Conservation (phyloP, 2,329 filamentous ascomycete genomes). For the Diaporthe destruens region DNA sequence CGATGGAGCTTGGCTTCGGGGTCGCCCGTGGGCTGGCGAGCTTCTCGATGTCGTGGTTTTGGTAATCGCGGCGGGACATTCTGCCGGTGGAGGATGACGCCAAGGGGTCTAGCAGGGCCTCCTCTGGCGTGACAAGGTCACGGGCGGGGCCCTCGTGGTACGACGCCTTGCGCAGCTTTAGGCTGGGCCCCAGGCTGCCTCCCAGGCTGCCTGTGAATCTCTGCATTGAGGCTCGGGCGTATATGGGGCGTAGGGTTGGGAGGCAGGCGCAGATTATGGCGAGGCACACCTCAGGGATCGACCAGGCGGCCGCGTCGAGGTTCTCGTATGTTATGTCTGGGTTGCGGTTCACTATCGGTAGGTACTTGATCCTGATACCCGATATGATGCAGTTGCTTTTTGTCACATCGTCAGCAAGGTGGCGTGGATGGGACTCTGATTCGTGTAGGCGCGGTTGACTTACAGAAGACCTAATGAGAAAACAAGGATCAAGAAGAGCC, state of each 20-base stretch:
- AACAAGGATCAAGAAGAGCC: conserved; percentile 9
- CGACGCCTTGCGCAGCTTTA: neutral
- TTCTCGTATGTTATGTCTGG: conserved; percentile 25
- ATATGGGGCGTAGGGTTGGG: conserved; percentile 5
- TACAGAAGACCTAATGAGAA: conserved; percentile 31
- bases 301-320: conserved; percentile 9
- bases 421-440: too few relatives aligned
- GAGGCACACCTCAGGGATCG: conserved; percentile 11
- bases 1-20: neutral
- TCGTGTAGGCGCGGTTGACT: neutral
- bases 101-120: neutral
- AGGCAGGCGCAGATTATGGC: conserved; percentile 27
- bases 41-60: neutral
- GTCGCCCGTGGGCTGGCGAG: neutral
- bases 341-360: neutral
- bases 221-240: neutral
- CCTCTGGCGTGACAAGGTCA: neutral
- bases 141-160: neutral
- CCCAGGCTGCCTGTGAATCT: neutral
- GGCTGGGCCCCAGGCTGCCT: neutral
- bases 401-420: neutral
- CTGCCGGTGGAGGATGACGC: neutral
- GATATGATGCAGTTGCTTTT: conserved; percentile 24
- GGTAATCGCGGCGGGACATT: neutral
- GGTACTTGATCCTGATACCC: conserved; percentile 21